Evolutionary conservation across 2,329 filamentous ascomycete genomes (phyloP).

Genomic region (Alternaria viburni): DNA sequence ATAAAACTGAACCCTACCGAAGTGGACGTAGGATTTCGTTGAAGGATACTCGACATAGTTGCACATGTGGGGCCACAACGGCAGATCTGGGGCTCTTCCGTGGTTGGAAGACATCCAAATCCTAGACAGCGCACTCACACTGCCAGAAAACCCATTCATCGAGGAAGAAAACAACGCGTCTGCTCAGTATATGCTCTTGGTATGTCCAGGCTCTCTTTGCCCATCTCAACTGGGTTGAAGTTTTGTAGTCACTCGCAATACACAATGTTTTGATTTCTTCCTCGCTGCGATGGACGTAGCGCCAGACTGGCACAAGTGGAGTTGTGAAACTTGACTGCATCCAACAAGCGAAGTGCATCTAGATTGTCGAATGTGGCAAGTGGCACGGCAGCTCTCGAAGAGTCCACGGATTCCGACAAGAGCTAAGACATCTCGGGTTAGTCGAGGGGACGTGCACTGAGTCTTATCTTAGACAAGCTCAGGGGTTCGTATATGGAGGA

Average conservation of each 20-base stretch:
- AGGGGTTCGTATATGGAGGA: slow-evolving; percentile 11
- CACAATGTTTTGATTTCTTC: neutral
- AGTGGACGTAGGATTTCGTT: neutral
- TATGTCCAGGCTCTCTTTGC: neutral
- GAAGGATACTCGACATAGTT: neutral
- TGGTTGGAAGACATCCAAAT: neutral
- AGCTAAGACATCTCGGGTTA: slow-evolving; percentile 16
- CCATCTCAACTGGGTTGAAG: neutral
- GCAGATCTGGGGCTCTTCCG: neutral
- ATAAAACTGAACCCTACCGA: neutral
- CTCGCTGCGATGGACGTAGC: neutral
- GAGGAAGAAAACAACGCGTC: neutral
- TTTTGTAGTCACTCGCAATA: neutral
- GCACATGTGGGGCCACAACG: neutral
- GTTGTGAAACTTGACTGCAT: neutral
- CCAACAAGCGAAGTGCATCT: slow-evolving; percentile 8
- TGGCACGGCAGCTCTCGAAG: slow-evolving; percentile 11
- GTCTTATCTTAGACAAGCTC: slow-evolving; percentile 28
- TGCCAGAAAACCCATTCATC: neutral
- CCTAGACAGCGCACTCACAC: neutral
- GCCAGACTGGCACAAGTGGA: neutral
- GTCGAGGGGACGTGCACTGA: slow-evolving; percentile 20
- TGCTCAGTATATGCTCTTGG: neutral
- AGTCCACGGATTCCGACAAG: neutral
- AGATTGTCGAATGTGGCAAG: slow-evolving; percentile 13